Evolutionary conservation across 805 yeast species (phyloP).

Genomic region (Tetrapisispora fleetii): DNA sequence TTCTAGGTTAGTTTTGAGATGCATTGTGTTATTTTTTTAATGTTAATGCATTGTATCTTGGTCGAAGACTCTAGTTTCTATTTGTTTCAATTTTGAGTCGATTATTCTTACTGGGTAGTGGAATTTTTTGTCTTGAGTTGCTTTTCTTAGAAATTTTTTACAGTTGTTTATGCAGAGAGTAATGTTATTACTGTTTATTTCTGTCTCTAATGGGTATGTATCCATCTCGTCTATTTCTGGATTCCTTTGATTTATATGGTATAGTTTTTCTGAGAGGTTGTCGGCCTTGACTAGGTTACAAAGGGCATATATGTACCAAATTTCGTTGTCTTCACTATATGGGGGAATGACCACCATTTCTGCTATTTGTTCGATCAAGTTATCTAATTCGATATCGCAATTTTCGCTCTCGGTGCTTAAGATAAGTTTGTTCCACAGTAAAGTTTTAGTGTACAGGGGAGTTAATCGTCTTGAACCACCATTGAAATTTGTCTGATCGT

Average conservation of each 20-base stretch:
- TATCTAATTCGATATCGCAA: constrained; percentile 2
- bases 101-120: neutral
- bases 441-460: constrained; percentile 20
- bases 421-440: constrained; percentile 18
- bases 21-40: neutral
- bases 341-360: constrained; percentile 26
- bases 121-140: neutral
- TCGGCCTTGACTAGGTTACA: constrained; percentile 23
- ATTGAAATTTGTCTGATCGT: constrained; percentile 21
- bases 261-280: constrained; percentile 4
- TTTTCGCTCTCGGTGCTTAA: constrained; percentile 2
- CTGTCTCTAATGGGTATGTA: neutral
- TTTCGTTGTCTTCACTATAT: constrained; percentile 26
- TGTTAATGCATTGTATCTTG: neutral
- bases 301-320: constrained; percentile 24
- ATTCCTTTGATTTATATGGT: neutral
- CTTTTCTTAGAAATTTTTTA: constrained; percentile 1
- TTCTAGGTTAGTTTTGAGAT: no score
- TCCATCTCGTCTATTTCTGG: neutral
- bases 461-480: constrained; percentile 24
- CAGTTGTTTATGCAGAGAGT: neutral
- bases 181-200: neutral
- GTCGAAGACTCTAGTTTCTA: neutral
- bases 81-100: neutral
- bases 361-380: constrained; percentile 18